A percentile compares a stretch with the other conserved stretches of the same genome.
phyloP scores from a whole-genome alignment of 371 early-diverging fungal genomes.

The Lichtheimia ramosa region DNA sequence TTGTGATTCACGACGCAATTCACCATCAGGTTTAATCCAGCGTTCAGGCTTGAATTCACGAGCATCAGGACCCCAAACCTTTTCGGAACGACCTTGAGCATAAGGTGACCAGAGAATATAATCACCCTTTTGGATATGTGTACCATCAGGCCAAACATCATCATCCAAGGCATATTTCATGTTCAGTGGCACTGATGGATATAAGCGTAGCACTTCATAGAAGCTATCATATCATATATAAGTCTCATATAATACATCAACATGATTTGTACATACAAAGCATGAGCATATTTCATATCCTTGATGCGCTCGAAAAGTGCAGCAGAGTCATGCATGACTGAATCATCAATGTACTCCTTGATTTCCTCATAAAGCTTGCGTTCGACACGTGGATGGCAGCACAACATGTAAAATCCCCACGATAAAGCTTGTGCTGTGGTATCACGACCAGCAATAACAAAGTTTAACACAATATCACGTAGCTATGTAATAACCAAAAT shows the following conservation, averaged over 20 bases:
- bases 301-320: constrained; percentile 45
- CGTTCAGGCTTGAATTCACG: constrained; percentile 60
- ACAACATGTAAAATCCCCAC: constrained; percentile 66
- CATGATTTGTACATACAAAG: constrained; percentile 42
- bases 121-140: constrained; percentile 55
- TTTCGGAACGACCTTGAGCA: constrained; percentile 50
- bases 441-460: constrained; percentile 68
- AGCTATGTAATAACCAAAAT: constrained; percentile 2
- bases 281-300: constrained; percentile 56
- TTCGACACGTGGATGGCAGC: constrained; percentile 50
- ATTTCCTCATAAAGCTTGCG: constrained; percentile 61
- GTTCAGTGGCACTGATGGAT: constrained; percentile 73
- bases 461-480: constrained; percentile 68
- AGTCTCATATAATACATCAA: background rate
- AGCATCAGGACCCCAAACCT: constrained; percentile 64
- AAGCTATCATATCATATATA: constrained; percentile 13
- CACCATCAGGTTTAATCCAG: constrained; percentile 42
- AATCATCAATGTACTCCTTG: constrained; percentile 30
- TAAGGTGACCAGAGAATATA: constrained; percentile 50
- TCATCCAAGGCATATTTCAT: constrained; percentile 67
- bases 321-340: constrained; percentile 29
- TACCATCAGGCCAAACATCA: constrained; percentile 71
- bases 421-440: constrained; percentile 72
- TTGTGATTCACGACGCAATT: constrained; percentile 29
- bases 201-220: constrained; percentile 66